Evolutionary conservation across 495 filamentous ascomycete species (phyloP).

Genomic region (Penicillium pulvis): DNA sequence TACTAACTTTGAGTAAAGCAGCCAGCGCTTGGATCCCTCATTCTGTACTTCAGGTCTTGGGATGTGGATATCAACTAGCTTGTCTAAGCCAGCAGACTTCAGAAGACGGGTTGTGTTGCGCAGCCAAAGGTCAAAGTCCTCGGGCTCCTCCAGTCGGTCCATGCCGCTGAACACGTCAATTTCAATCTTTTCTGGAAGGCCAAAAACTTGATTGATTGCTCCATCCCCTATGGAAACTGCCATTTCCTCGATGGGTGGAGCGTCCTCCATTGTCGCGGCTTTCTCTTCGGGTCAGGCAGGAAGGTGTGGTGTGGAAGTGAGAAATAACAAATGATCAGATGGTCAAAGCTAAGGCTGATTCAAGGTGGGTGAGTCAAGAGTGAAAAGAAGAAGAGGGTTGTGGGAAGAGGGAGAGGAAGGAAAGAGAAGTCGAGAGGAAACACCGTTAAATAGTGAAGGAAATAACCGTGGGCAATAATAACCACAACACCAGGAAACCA

Average conservation of each 20-base stretch:
- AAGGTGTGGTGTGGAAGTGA: not conserved
- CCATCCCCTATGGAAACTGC: not conserved
- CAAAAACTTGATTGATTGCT: not conserved
- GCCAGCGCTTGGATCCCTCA: not conserved
- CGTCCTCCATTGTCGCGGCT: not conserved
- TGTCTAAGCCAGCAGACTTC: not conserved
- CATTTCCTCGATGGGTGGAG: not conserved
- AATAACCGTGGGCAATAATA: not conserved
- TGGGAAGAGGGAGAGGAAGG: not conserved
- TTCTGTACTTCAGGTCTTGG: not conserved
- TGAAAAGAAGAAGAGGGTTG: not conserved
- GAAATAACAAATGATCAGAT: not conserved
- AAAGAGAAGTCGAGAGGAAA: not conserved
- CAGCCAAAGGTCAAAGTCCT: not conserved
- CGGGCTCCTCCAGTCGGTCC: not conserved
- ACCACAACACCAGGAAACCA: not conserved
- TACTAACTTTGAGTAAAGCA: not conserved
- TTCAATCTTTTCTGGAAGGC: not conserved
- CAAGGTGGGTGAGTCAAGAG: not conserved
- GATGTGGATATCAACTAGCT: constrained; percentile 2
- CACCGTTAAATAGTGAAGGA: not conserved
- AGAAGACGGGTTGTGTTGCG: not conserved
- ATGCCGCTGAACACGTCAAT: not conserved
- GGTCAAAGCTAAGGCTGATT: not conserved
- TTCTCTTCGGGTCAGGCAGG: not conserved